phyloP scores from a whole-genome alignment of 2,329 filamentous ascomycete genomes.

The Teratosphaeriaceae sp. region DNA sequence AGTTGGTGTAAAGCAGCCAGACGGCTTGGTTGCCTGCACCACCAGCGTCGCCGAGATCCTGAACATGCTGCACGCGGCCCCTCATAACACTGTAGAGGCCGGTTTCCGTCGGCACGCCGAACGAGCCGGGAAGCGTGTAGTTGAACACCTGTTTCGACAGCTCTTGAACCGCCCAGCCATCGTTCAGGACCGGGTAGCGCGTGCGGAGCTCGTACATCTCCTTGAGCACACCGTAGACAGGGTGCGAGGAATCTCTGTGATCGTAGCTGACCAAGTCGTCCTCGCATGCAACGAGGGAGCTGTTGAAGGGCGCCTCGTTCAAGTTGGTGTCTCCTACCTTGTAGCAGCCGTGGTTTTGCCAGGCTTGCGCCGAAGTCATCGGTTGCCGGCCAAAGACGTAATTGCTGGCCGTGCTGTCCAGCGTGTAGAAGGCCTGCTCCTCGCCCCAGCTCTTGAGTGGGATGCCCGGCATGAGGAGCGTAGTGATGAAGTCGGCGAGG shows the following conservation, averaged over 20 bases:
- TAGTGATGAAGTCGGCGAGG: slow-evolving; percentile 53
- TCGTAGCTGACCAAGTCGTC: slow-evolving; percentile 53
- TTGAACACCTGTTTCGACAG: slow-evolving; percentile 52
- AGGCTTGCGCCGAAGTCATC: slow-evolving; percentile 55
- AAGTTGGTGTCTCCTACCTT: slow-evolving; percentile 50
- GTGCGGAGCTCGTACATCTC: slow-evolving; percentile 55
- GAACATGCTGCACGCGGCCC: slow-evolving; percentile 43
- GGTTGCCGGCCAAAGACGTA: slow-evolving; percentile 60
- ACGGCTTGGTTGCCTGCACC: slow-evolving; percentile 40
- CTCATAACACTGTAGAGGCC: slow-evolving; percentile 56
- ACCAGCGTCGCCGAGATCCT: slow-evolving; percentile 41
- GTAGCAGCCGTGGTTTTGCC: slow-evolving; percentile 61
- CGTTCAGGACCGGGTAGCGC: slow-evolving; percentile 52
- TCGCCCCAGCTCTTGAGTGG: slow-evolving; percentile 58
- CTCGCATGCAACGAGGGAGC: slow-evolving; percentile 48
- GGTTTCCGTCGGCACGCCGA: slow-evolving; percentile 47
- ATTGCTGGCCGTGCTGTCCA: slow-evolving; percentile 58
- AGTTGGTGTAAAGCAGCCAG: slow-evolving; percentile 49
- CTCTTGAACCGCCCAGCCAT: slow-evolving; percentile 50
- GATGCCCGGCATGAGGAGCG: slow-evolving; percentile 54
- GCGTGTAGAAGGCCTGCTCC: slow-evolving; percentile 58
- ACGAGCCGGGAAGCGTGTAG: slow-evolving; percentile 47
- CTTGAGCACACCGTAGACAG: slow-evolving; percentile 55
- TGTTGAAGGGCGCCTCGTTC: slow-evolving; percentile 51
- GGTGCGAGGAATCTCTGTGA: slow-evolving; percentile 56